phyloP scores from a whole-genome alignment of 306 rosid genomes.

The Cercis canadensis region DNA sequence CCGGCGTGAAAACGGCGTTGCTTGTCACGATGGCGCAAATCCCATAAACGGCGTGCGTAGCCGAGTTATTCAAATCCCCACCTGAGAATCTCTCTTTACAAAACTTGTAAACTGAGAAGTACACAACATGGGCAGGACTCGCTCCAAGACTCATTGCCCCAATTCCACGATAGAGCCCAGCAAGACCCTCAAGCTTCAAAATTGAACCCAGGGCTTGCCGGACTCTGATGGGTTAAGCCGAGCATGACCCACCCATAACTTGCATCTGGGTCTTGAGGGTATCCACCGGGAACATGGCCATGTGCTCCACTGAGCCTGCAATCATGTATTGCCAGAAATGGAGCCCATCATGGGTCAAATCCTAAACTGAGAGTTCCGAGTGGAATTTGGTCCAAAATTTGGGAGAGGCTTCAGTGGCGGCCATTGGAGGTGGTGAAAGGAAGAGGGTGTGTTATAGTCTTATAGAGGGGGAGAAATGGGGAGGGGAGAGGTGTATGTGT shows the following conservation, averaged over 20 bases:
- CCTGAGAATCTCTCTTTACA: slow-evolving; percentile 49
- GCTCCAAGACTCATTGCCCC: slow-evolving; percentile 69
- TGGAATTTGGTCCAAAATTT: slow-evolving; percentile 43
- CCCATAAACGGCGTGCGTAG: slow-evolving; percentile 54
- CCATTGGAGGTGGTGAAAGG: background rate
- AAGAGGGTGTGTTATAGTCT: background rate
- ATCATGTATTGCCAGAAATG: slow-evolving; percentile 66
- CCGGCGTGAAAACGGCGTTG: slow-evolving; percentile 62
- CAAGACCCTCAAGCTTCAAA: slow-evolving; percentile 47
- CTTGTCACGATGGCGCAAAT: slow-evolving; percentile 58
- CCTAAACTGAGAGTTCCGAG: slow-evolving; percentile 19
- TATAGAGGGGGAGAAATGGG: slow-evolving; percentile 6
- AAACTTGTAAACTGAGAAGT: slow-evolving; percentile 56
- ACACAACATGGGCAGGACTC: slow-evolving; percentile 67
- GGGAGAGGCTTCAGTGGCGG: slow-evolving; percentile 46
- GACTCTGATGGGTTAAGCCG: slow-evolving; percentile 47
- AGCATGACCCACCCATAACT: slow-evolving; percentile 56
- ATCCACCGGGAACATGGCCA: slow-evolving; percentile 71
- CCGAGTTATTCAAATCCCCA: slow-evolving; percentile 42
- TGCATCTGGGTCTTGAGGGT: slow-evolving; percentile 70
- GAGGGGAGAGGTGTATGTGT: too few species aligned
- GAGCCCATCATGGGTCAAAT: slow-evolving; percentile 53
- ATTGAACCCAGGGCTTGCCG: slow-evolving; percentile 56
- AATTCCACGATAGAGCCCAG: slow-evolving; percentile 57
- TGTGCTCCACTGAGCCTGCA: slow-evolving; percentile 61